Percentiles rank a stretch among this genome's conserved stretches.
Conservation (phyloP, 179 eudicot species). For the Camellia oleifera region DNA sequence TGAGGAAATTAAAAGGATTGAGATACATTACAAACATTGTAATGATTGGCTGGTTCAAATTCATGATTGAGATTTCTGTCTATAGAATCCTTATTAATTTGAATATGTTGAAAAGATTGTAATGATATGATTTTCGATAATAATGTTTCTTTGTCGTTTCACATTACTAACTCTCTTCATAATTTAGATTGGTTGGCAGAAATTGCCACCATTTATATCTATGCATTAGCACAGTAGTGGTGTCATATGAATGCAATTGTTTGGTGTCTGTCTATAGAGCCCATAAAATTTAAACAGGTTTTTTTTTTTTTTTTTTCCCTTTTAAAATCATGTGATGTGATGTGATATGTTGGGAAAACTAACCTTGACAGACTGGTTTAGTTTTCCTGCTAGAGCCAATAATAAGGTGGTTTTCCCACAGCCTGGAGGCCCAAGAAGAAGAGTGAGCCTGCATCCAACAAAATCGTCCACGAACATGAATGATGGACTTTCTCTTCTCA, state of each 20-base stretch:
- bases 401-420: conserved; percentile 32
- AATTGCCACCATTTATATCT: too few species aligned
- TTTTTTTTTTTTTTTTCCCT: neutral
- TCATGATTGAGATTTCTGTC: too few species aligned
- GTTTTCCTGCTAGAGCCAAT: conserved; percentile 29
- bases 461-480: conserved; percentile 25
- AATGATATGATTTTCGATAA: too few species aligned
- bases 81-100: neutral
- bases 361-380: conserved; percentile 24
- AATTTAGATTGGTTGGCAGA: too few species aligned
- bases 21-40: neutral
- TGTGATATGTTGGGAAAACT: too few species aligned
- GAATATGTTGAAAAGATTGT: neutral
- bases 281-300: neutral
- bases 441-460: conserved; percentile 33
- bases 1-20: neutral
- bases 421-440: conserved; percentile 32
- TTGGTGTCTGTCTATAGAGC: conserved; percentile 27
- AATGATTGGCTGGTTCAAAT: too few species aligned
- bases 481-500: conserved; percentile 25
- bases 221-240: neutral
- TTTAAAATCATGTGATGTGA: neutral
- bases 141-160: too few species aligned
- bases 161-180: too few species aligned
- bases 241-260: conserved; percentile 34